These are phyloP conservation scores for Podaxis rugospora DNA, from an alignment of 768 basidiomycete species.

Conservation along the genomic window DNA sequence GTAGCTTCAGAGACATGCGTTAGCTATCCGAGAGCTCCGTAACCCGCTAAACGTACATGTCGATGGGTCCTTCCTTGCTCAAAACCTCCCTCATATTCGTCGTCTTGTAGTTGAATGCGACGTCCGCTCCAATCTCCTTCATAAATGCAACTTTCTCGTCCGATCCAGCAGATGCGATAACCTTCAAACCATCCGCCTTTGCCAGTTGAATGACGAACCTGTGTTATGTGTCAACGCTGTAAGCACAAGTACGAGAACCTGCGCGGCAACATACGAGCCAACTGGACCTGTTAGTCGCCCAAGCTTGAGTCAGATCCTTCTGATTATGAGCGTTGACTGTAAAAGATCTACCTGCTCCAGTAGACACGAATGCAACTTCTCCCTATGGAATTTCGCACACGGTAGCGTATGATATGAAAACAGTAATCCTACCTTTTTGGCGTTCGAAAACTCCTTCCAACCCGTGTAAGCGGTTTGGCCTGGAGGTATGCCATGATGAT, in stretches of 20 bases:
- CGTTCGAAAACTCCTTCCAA: conserved; percentile 36
- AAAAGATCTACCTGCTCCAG: conserved; percentile 29
- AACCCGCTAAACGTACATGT: conserved; percentile 29
- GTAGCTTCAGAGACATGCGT: conserved; percentile 25
- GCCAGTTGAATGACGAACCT: conserved; percentile 50
- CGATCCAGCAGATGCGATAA: conserved; percentile 67
- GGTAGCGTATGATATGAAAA: too few species aligned
- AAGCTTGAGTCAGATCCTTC: not conserved
- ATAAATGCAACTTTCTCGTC: conserved; percentile 71
- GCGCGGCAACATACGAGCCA: conserved; percentile 43
- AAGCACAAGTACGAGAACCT: not conserved
- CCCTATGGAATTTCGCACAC: conserved; percentile 21
- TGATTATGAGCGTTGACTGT: not conserved
- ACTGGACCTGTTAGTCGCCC: conserved; percentile 34
- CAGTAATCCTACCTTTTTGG: conserved; percentile 27
- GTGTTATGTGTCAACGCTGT: not conserved
- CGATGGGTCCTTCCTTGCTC: conserved; percentile 46
- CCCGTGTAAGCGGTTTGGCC: conserved; percentile 35
- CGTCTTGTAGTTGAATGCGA: conserved; percentile 74
- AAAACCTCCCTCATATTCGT: conserved; percentile 47
- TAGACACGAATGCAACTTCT: conserved; percentile 35
- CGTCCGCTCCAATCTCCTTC: conserved; percentile 59
- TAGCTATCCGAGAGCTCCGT: not conserved
- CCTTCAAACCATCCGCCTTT: conserved; percentile 50
- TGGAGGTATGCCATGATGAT: conserved; percentile 2